A percentile compares a stretch with the other conserved stretches of the same genome.
phyloP scores from a whole-genome alignment of 257 asterid genomes.

The Solanum neorickii region DNA sequence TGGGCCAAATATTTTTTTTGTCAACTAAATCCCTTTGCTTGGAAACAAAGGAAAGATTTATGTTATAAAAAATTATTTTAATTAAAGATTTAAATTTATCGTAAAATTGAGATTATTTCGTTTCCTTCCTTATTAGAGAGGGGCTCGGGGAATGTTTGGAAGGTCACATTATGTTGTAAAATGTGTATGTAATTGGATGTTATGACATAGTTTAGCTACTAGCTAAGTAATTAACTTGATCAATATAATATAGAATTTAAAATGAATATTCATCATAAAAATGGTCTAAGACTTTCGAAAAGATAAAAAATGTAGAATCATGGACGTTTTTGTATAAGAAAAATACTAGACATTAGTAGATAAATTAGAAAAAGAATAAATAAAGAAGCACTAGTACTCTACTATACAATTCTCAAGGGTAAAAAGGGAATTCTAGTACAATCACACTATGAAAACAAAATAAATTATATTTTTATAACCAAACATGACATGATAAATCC shows the following conservation, averaged over 20 bases:
- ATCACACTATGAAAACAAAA: too few species aligned
- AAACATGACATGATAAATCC: background rate
- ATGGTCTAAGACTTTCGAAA: background rate
- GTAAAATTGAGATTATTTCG: too few species aligned
- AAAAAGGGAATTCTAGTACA: background rate
- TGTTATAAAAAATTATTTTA: background rate
- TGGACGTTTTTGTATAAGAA: background rate
- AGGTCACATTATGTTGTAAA: background rate
- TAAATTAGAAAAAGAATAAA: too few species aligned
- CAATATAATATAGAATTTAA: too few species aligned
- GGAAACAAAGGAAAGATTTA: background rate
- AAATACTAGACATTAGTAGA: background rate
- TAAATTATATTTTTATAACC: too few species aligned
- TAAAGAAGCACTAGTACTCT: background rate
- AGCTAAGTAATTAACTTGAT: background rate
- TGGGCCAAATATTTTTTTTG: background rate
- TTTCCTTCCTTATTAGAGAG: too few species aligned
- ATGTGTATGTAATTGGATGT: background rate
- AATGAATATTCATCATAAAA: too few species aligned
- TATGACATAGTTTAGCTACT: background rate
- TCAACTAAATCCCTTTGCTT: background rate
- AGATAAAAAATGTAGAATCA: background rate
- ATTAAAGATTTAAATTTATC: background rate
- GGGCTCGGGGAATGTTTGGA: background rate
- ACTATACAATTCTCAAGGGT: background rate